Evolutionary conservation across 2,329 filamentous ascomycete genomes (phyloP).

Genomic region (Thielaviopsis populi): DNA sequence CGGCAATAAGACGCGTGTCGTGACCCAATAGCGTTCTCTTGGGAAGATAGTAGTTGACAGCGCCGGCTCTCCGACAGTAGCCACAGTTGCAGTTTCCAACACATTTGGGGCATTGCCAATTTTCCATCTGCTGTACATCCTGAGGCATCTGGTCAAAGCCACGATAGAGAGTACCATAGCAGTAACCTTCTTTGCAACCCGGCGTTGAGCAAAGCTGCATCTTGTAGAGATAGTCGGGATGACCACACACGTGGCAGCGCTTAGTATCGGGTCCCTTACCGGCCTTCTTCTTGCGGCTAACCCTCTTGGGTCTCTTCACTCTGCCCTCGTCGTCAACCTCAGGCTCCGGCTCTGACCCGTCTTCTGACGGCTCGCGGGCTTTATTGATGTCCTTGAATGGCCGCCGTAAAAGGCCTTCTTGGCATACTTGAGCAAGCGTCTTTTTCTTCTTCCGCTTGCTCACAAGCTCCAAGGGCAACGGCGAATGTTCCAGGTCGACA

Average conservation of each 20-base stretch:
- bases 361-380: conserved; percentile 23
- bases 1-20: conserved; percentile 78
- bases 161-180: conserved; percentile 83
- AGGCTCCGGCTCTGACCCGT: conserved; percentile 31
- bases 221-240: conserved; percentile 70
- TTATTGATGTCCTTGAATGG: conserved; percentile 74
- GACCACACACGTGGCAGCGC: conserved; percentile 69
- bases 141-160: conserved; percentile 85
- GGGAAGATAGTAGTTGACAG: conserved; percentile 67
- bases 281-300: neutral
- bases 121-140: conserved; percentile 59
- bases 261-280: conserved; percentile 38
- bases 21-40: conserved; percentile 80
- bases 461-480: conserved; percentile 55
- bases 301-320: conserved; percentile 25
- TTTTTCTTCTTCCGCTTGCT: conserved; percentile 54
- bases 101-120: conserved; percentile 85
- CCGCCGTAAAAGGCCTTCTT: conserved; percentile 64
- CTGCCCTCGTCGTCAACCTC: conserved; percentile 45
- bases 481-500: conserved; percentile 49
- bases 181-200: conserved; percentile 63
- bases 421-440: conserved; percentile 81
- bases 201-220: conserved; percentile 60
- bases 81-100: conserved; percentile 75
- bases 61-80: conserved; percentile 49